Base-by-base conservation (phyloP, 1,284 basidiomycete genomes). In the Apiotrichum laibachii region DNA sequence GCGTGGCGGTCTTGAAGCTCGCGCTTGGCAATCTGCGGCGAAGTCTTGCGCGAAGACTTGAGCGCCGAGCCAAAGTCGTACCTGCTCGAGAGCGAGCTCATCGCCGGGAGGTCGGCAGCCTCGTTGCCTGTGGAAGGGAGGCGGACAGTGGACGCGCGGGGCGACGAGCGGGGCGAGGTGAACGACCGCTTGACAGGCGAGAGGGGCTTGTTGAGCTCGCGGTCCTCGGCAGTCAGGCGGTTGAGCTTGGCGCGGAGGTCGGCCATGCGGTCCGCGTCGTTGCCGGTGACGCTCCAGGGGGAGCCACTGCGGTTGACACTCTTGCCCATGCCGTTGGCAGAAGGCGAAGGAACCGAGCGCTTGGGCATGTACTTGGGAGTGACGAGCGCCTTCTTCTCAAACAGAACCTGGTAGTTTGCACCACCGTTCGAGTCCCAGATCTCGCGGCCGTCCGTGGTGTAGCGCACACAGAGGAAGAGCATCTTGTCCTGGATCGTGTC, bases 341-440 rank as follows among this genome's bases (percentile, higher is more conserved):
- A 15, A 18, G 70, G 59, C 22, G 71, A 70, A 50, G 60, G 37
- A 31, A 19, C 34, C 35, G 46, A 56, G 33, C 62, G 62, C 59
- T 63, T 63, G 22, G 62, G 43, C 50, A 63, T 57, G 26, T 64
- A 65, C 26, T 63, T 56, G 2, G 66, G 60, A 13, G 48, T 34
- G 15, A 59, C 55, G 39, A 62, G 62, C 10, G 55, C 52, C 31
- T 65, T 62, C 59, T 72, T 71, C 57, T 72, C 68, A 62, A 78
- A 77, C 22, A 70, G 63, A 22, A 90, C 84, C 62, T 86, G 81
- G 75, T 94, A 97, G 75, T 97, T 92, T 63, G 82, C 73, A 8
- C 87, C 88, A 42, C 73, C 78, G 72, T 97, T 96, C 80, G 92
- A 95, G 77, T 97, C 94, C 94, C 95, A 97, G 59, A 89, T 85